These are phyloP conservation scores for Podaxis sp. DNA, from an alignment of 768 basidiomycete genomes.

Conservation along the genomic window DNA sequence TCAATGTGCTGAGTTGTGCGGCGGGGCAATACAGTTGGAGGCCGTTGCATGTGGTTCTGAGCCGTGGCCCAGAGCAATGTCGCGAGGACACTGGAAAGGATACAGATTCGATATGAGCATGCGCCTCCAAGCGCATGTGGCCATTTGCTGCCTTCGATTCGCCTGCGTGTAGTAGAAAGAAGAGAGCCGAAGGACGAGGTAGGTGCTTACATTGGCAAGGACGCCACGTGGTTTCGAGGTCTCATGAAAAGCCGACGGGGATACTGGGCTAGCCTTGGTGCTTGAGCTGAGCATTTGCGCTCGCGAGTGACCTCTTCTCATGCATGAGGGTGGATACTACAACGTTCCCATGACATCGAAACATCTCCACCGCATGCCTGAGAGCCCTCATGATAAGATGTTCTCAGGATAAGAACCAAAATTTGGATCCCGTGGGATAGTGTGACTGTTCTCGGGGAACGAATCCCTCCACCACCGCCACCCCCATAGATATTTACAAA, in stretches of 20 bases:
- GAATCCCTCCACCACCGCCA: too few species aligned
- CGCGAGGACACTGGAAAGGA: neutral
- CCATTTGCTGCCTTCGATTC: neutral
- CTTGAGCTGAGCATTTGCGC: neutral
- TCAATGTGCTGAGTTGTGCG: too few species aligned
- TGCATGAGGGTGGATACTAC: neutral
- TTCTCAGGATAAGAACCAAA: neutral
- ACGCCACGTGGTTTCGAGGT: neutral
- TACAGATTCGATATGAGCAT: neutral
- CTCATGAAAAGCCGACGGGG: neutral
- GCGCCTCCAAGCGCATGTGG: neutral
- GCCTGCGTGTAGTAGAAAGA: neutral
- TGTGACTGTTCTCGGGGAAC: too few species aligned
- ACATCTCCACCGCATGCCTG: neutral
- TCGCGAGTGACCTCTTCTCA: neutral
- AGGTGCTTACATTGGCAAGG: neutral
- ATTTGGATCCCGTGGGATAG: neutral
- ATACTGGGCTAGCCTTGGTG: neutral
- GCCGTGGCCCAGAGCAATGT: too few species aligned
- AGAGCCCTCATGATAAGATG: neutral
- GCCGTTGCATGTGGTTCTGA: too few species aligned
- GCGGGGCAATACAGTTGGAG: too few species aligned
- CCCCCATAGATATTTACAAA: too few species aligned
- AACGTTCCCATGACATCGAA: neutral
- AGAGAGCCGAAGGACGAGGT: neutral